Evolutionary conservation across 495 filamentous ascomycete genomes (phyloP).

Genomic region (Chaetomium cochliodes): DNA sequence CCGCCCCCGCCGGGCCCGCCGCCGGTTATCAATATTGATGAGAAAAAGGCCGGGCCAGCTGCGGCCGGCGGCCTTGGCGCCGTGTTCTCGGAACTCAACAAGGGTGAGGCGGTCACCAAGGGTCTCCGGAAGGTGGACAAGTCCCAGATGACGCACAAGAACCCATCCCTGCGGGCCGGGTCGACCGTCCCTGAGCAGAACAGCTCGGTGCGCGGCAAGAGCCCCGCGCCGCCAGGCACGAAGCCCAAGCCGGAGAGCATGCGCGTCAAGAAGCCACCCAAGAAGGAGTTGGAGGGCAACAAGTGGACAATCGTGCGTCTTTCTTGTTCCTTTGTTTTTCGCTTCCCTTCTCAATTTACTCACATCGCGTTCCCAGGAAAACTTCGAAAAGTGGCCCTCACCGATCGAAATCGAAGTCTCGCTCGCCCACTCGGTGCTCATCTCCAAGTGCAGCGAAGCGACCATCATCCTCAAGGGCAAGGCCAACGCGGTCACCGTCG

Average conservation of each 20-base stretch:
- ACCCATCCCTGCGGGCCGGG: conserved; percentile 78
- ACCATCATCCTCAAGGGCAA: conserved; percentile 87
- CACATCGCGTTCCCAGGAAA: conserved; percentile 56
- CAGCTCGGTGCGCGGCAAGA: conserved; percentile 64
- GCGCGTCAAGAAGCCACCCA: conserved; percentile 87
- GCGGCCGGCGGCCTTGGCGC: conserved; percentile 63
- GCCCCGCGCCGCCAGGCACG: conserved; percentile 78
- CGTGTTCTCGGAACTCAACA: conserved; percentile 88
- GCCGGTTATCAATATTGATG: conserved; percentile 50
- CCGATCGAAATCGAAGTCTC: conserved; percentile 74
- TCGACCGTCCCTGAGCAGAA: conserved; percentile 65
- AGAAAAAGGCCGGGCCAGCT: conserved; percentile 35
- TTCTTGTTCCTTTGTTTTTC: background rate
- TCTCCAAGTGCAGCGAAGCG: conserved; percentile 85
- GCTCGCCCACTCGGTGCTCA: conserved; percentile 86
- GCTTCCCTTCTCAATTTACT: background rate
- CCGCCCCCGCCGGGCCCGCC: conserved; percentile 67
- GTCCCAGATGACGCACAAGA: conserved; percentile 97
- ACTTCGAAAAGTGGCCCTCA: conserved; percentile 75
- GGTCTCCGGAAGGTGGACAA: conserved; percentile 90
- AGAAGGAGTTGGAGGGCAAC: conserved; percentile 88
- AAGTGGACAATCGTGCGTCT: conserved; percentile 80
- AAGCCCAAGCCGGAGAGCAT: conserved; percentile 95
- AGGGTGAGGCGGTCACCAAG: conserved; percentile 79
- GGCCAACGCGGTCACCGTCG: conserved; percentile 89